Evolutionary conservation across 208 protist genomes (phyloP).

Genomic region (Trichomonas vaginalis): DNA sequence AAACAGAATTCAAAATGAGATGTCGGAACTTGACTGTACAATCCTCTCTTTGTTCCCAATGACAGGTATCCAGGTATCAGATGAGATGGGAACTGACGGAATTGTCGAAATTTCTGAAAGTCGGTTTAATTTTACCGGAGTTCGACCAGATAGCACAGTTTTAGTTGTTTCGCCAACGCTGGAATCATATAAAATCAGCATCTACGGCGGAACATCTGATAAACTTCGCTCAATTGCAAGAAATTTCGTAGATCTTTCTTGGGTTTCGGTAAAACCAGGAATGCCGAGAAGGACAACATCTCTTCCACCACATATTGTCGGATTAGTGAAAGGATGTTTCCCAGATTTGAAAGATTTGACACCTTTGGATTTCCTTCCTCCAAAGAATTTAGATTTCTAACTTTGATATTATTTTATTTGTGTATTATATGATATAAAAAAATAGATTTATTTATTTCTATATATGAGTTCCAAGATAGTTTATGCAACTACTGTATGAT

Average conservation of each 20-base stretch:
- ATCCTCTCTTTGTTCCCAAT: not conserved
- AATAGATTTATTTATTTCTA: no score
- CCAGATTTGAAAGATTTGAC: not conserved
- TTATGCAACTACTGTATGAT: no score
- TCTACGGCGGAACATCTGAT: not conserved
- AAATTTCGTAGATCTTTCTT: not conserved
- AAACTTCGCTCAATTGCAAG: not conserved
- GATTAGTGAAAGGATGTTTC: not conserved
- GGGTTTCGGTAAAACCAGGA: not conserved
- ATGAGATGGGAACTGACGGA: not conserved
- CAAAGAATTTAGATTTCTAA: not conserved
- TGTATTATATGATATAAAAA: not conserved
- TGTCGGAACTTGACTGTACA: not conserved
- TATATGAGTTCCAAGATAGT: no score
- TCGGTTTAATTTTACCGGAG: not conserved
- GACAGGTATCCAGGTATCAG: not conserved
- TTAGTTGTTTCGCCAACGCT: not conserved
- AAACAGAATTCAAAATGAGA: not conserved
- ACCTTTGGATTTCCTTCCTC: not conserved
- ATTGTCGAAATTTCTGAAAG: not conserved
- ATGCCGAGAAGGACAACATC: not conserved
- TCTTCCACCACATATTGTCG: not conserved
- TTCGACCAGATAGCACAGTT: not conserved
- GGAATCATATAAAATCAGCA: not conserved
- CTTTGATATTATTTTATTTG: not conserved